Evolutionary conservation across 768 basidiomycete genomes (phyloP), one percentile per base, ranked within the genome.

Genomic region (Trametes villosa): DNA sequence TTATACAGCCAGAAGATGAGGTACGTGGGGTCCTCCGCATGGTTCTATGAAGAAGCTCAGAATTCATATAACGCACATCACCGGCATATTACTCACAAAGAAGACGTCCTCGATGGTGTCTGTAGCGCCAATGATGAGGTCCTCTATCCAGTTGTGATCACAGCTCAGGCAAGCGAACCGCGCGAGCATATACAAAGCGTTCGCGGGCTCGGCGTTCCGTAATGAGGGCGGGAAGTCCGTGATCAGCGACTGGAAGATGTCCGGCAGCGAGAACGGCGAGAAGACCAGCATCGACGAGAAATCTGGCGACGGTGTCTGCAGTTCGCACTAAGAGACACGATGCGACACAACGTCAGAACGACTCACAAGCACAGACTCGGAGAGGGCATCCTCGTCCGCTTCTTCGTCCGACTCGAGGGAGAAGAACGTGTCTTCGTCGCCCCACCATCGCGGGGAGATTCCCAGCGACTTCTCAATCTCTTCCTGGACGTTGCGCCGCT

Each of bases 1-100:
- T 99, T 99, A 75, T 94, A 92, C 46, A 96, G 76, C 96, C 97
- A 99, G 74, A 98, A 98, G 33, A 95, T 83, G 26, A 96, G 81
- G 69, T 86, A 87, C 5, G 92, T 86, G 30, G 97, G 75, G 71
- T 98, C 92, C 66, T 97, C 94, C 22, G 91, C 82, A 63, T 85
- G 86, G 68, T 77, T 86, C 96, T 98, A 22, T 0, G n/a, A 20
- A 24, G 48, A 22, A 4, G 15, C 44, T 42, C 26, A 49, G 33
- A 53, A 61, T 36, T 36, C 15, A 30, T 27, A 38, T 18, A 9
- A 51, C 40, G 46, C 17, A 41, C 15, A 51, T 7, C 11, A 57
- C 40, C 20, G 18, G 49, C 45, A 59, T 47, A 44, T 30, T 24
- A 79, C 95, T 78, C 72, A 96, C 97, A 70, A 96, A 96, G 62